phyloP scores from a whole-genome alignment of 2,329 filamentous ascomycete species.

The Camillea tinctor region DNA sequence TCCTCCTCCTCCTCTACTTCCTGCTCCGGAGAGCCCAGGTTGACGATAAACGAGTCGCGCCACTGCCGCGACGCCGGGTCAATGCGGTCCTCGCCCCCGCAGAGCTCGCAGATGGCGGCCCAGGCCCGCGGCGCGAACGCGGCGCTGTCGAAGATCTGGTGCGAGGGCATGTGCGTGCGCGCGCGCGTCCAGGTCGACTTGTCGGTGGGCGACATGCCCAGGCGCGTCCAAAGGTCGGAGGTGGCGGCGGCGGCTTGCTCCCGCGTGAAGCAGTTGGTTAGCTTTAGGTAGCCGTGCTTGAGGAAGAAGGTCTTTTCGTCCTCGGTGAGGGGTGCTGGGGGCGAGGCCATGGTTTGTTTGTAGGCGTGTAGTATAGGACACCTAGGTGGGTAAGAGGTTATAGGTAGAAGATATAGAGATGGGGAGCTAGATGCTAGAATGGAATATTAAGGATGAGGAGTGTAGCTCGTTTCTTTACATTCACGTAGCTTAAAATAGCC shows the following conservation, averaged over 20 bases:
- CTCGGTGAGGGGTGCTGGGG: slow-evolving; percentile 28
- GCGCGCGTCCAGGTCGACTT: slow-evolving; percentile 63
- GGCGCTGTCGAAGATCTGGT: slow-evolving; percentile 51
- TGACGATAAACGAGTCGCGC: slow-evolving; percentile 68
- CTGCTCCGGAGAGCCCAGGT: slow-evolving; percentile 56
- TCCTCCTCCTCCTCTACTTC: slow-evolving; percentile 43
- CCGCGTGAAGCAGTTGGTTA: slow-evolving; percentile 45
- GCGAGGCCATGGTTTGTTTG: slow-evolving; percentile 22
- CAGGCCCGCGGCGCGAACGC: slow-evolving; percentile 64
- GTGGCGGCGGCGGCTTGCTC: slow-evolving; percentile 30
- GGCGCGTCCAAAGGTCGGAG: slow-evolving; percentile 60
- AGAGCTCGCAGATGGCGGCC: slow-evolving; percentile 64
- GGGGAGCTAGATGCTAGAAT: too few species aligned
- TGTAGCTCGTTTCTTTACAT: too few species aligned
- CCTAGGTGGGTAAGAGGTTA: too few species aligned
- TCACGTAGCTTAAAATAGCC: not conserved
- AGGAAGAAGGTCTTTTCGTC: slow-evolving; percentile 47
- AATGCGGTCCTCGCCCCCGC: slow-evolving; percentile 60
- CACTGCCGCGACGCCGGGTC: slow-evolving; percentile 50
- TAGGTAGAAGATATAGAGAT: too few species aligned
- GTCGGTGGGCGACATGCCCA: slow-evolving; percentile 63
- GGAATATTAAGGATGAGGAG: too few species aligned
- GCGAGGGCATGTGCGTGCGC: slow-evolving; percentile 63
- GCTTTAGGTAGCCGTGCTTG: slow-evolving; percentile 53
- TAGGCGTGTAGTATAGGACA: not conserved